A percentile compares a stretch with the other conserved stretches of the same genome.
phyloP scores from a whole-genome alignment of 1,139 yeast genomes.

The Magnusiomyces suaveolens region DNA sequence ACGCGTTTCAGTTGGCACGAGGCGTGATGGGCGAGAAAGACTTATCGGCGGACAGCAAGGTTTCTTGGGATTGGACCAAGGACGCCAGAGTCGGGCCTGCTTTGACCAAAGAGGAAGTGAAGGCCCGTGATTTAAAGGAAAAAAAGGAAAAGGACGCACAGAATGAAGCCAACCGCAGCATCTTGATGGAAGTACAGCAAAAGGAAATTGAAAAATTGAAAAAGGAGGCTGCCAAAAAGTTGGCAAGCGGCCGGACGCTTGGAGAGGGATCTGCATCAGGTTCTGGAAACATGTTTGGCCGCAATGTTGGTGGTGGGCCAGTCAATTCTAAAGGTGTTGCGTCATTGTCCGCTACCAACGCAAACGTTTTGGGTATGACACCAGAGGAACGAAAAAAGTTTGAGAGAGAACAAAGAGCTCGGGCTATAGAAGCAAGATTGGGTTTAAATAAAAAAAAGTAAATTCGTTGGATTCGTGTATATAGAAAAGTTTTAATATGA shows the following conservation, averaged over 20 bases:
- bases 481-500: too few species aligned
- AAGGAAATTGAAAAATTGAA: constrained; percentile 26
- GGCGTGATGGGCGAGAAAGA: constrained; percentile 51
- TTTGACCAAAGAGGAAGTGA: constrained; percentile 53
- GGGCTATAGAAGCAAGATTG: constrained; percentile 92
- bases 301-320: not conserved
- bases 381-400: constrained; percentile 33
- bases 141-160: constrained; percentile 28
- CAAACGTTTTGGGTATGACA: constrained; percentile 24
- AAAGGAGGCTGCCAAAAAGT: constrained; percentile 25
- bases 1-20: constrained; percentile 63
- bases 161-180: not conserved
- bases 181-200: constrained; percentile 30
- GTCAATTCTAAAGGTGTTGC: constrained; percentile 14
- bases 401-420: constrained; percentile 89
- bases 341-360: constrained; percentile 16
- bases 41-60: not conserved
- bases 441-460: constrained; percentile 22
- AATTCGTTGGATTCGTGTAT: too few species aligned
- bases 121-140: constrained; percentile 35
- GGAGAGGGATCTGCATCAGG: constrained; percentile 10
- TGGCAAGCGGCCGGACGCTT: constrained; percentile 24
- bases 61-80: constrained; percentile 54
- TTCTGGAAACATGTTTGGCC: constrained; percentile 9
- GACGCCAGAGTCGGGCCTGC: constrained; percentile 59